These are phyloP conservation scores for Colletotrichum sp. DNA, from an alignment of 2,329 filamentous ascomycete genomes.

Conservation along the genomic window DNA sequence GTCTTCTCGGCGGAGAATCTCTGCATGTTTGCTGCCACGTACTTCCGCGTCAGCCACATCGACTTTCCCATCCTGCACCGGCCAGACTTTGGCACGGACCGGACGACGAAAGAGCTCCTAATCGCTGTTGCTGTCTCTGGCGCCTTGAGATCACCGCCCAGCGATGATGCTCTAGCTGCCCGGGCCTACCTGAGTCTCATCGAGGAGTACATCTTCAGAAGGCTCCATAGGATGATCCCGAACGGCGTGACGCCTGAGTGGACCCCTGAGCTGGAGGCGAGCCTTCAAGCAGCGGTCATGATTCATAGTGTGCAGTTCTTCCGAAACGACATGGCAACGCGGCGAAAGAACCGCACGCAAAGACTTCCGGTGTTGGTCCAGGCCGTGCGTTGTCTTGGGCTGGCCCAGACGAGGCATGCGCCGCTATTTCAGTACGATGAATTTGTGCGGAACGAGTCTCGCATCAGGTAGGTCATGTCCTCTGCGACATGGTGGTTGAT, in stretches of 20 bases:
- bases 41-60: conserved; percentile 29
- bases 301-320: conserved; percentile 25
- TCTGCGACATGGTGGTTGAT: accelerated
- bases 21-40: conserved; percentile 23
- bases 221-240: conserved; percentile 3
- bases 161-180: conserved; percentile 21
- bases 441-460: conserved; percentile 23
- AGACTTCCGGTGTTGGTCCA: conserved; percentile 26
- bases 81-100: conserved; percentile 24
- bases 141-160: conserved; percentile 20
- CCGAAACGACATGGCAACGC: conserved; percentile 17
- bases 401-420: conserved; percentile 17
- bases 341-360: conserved; percentile 9
- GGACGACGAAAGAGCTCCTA: conserved; percentile 17
- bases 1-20: conserved; percentile 25
- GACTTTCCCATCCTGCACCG: conserved; percentile 32
- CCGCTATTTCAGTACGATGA: conserved; percentile 16
- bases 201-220: conserved; percentile 25
- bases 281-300: conserved; percentile 29
- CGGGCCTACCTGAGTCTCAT: conserved; percentile 15
- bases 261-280: conserved; percentile 14
- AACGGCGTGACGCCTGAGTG: neutral
- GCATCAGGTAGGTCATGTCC: conserved; percentile 21
- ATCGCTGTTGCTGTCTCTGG: conserved; percentile 23
- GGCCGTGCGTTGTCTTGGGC: conserved; percentile 16